These are phyloP conservation scores for Malus hybrid DNA, from an alignment of 331 rosid genomes.

Conservation along the genomic window DNA sequence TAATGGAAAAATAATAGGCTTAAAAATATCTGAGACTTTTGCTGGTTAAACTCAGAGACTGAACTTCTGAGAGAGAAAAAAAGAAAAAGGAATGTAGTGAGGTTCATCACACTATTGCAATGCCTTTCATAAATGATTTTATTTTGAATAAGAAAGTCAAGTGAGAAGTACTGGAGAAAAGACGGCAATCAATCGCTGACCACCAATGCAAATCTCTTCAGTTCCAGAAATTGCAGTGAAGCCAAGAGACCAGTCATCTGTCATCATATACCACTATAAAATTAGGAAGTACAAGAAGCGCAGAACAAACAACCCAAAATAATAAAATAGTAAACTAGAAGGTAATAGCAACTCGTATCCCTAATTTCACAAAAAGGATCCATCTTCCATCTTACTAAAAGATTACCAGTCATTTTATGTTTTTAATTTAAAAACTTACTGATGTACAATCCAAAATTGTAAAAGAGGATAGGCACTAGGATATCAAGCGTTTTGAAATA, in stretches of 20 bases:
- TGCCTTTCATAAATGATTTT: neutral
- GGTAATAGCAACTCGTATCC: neutral
- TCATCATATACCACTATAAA: constrained; percentile 9
- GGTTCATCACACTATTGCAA: neutral
- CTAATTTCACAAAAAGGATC: neutral
- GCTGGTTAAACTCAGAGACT: neutral
- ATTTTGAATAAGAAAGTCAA: neutral
- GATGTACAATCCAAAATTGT: neutral
- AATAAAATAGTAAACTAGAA: neutral
- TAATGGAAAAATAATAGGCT: neutral
- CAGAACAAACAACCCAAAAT: neutral
- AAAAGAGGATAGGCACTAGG: neutral
- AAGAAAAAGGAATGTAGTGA: neutral
- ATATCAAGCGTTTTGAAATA: neutral
- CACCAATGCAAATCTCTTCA: constrained; percentile 62
- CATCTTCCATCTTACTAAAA: neutral
- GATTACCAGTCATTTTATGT: neutral
- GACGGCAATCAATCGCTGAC: constrained; percentile 51
- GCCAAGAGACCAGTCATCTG: constrained; percentile 80
- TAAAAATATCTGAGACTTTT: neutral
- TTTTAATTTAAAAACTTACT: neutral
- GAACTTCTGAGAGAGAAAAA: neutral
- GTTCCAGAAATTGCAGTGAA: constrained; percentile 53
- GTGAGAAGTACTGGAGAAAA: constrained; percentile 59
- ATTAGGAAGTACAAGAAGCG: neutral